Base-by-base conservation (phyloP, 2,329 filamentous ascomycete genomes). In the Xylaria sp. region DNA sequence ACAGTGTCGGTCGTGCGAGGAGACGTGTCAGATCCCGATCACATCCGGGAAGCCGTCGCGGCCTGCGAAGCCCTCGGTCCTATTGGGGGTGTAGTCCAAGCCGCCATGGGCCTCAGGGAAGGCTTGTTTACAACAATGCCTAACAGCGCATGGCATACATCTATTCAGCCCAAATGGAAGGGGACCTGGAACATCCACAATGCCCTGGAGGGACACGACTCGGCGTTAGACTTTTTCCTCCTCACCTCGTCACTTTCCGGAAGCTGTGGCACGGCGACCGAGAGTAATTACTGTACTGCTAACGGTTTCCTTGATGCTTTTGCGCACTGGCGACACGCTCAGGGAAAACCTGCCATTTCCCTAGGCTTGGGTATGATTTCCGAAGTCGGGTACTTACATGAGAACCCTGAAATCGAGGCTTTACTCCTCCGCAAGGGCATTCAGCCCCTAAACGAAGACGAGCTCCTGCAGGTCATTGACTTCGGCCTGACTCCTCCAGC, bases 261-360 rank as follows among this genome's bases (percentile, higher is more conserved):
- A 0, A 75, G 71, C 4, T 64, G 79, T 0, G 81, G 79, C 0
- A 76, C 68, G 0, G 71, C 78, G 0, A 77, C 74, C 0, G 80
- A 83, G 54, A 71, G 68, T 31, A 81, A 81, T 49, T 83, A 83
- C 56, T 77, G 75, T n/a, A 76, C 80, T 0, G 77, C 76, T 1
- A 83, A 83, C 64, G 72, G 69, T 31, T 82, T 78, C 71, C 74
- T 81, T 1, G 81, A 65, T 15, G 46, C 62, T 7, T 65, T 65
- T 20, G 55, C 55, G 0, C 46, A 46, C 12, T 59, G 55, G 62
- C 6, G 62, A 4, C 62, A 33, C 23, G n/a, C 33, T 2, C 62
- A 59, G 12, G 62, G 55, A 12, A 59, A 59, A 48, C 20, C 55
- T 1, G 62, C 46, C 4, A 64, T 72, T 0, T 77, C 78, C 0